Conservation (phyloP, 805 yeast genomes). For the Nakazawaea ambrosiae region DNA sequence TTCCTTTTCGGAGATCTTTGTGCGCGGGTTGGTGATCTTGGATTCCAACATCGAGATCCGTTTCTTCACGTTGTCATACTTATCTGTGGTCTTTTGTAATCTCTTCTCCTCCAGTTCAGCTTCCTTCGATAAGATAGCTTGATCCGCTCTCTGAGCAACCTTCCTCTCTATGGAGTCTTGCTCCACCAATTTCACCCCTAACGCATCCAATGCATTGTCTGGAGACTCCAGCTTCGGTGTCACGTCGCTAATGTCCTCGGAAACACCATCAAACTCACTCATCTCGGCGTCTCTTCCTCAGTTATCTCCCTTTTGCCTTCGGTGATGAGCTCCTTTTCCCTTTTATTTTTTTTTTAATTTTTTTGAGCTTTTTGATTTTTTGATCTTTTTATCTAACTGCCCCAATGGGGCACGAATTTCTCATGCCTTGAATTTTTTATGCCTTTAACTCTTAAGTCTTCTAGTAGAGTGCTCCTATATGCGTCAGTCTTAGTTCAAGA, state of each 20-base stretch:
- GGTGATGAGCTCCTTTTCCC: not conserved
- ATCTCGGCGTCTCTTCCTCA: not conserved
- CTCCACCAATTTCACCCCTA: conserved; percentile 60
- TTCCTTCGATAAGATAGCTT: conserved; percentile 52
- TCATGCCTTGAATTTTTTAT: too few relatives aligned
- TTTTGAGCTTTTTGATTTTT: too few relatives aligned
- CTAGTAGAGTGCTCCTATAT: too few relatives aligned
- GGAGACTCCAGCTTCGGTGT: not conserved
- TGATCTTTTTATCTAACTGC: too few relatives aligned
- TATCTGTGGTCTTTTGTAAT: conserved; percentile 56
- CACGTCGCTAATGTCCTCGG: not conserved
- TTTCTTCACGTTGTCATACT: conserved; percentile 32
- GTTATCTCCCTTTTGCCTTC: not conserved
- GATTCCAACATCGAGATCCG: conserved; percentile 42
- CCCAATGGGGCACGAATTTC: too few relatives aligned
- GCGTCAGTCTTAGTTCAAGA: too few relatives aligned
- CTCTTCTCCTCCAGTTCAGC: conserved; percentile 70
- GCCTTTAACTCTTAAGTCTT: too few relatives aligned
- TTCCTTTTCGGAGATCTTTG: conserved; percentile 61
- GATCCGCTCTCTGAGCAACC: conserved; percentile 65
- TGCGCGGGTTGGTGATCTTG: conserved; percentile 41
- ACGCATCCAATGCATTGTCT: conserved; percentile 21
- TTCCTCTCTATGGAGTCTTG: conserved; percentile 74
- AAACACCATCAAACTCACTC: not conserved
- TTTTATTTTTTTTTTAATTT: too few relatives aligned